Evolutionary conservation across 163 green algal genomes (phyloP), one percentile per base, ranked within the genome.

Genomic region (Chloromonas sp.): DNA sequence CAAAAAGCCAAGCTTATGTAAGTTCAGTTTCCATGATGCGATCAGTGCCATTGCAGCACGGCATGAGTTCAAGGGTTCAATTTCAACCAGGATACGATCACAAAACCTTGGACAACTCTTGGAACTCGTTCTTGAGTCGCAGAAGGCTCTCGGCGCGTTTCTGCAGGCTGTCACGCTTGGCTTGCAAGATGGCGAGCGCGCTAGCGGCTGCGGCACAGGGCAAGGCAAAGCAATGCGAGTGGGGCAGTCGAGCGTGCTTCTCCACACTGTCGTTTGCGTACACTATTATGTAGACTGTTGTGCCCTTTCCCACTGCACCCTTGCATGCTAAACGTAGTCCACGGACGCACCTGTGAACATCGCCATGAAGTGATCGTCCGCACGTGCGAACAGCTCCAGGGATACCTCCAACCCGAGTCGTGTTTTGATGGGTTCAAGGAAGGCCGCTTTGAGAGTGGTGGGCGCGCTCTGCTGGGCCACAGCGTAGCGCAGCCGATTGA

Each of bases 121-220:
- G 87, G 85, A 98, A 98, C 88, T 98, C 94, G 60, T 96, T 94
- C 84, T 96, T 98, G 91, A 93, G 96, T 81, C 93, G 95, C 13
- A 94, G 83, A 61, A 98, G 92, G 1, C 92, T 92, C 85, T 95
- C 93, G n/a, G 91, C 88, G 8, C 94, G 87, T 70, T 91, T 89
- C 1, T 89, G 86, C 61, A 98, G 83, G 14, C 85, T 85, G 82
- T 97, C 95, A 0, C 92, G 89, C 87, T 94, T 93, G 0, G 89
- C 84, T 74, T 94, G 87, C 62, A 98, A 85, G 58, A 88, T 86
- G 60, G 90, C 91, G 78, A 97, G 81, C 2, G 92, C 94, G 0
- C 89, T 88, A 0, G 92, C 88, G 14, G 92, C 94, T 96, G 93
- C 85, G 86, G 58, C 36, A 14, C 14, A 61, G 36, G 15, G 70